phyloP scores from a whole-genome alignment of 495 filamentous ascomycete species.

The Neurospora cerealis region DNA sequence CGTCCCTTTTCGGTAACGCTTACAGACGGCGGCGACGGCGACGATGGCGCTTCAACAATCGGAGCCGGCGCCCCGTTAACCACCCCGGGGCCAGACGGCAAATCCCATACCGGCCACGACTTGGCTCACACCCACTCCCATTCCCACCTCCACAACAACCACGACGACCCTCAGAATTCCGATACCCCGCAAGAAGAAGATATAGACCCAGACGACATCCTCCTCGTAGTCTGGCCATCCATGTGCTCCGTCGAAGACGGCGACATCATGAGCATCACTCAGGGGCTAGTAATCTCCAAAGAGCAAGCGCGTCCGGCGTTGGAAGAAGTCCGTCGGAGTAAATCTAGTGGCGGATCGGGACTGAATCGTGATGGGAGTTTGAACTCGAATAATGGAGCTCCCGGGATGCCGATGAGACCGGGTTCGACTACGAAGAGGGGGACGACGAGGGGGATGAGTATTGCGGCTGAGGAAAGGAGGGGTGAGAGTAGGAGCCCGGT shows the following conservation, averaged over 20 bases:
- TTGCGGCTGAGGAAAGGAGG: not conserved
- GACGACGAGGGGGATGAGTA: not conserved
- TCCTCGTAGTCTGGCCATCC: conserved; percentile 28
- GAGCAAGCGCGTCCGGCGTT: conserved; percentile 26
- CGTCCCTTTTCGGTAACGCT: not conserved
- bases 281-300: conserved; percentile 28
- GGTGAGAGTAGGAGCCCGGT: not conserved
- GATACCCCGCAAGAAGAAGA: conserved; percentile 2
- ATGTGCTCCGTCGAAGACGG: conserved; percentile 29
- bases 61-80: not conserved
- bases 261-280: conserved; percentile 26
- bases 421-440: not conserved
- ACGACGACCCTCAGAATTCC: not conserved
- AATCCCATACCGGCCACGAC: not conserved
- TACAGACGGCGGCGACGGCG: not conserved
- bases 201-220: conserved; percentile 26
- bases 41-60: conserved; percentile 3
- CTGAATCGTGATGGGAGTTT: not conserved
- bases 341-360: not conserved
- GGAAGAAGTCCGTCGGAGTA: conserved; percentile 14
- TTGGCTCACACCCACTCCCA: not conserved
- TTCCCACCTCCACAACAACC: not conserved
- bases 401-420: not conserved
- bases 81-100: not conserved
- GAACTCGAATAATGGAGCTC: not conserved